Evolutionary conservation across 2,329 filamentous ascomycete genomes (phyloP), one percentile per base, ranked within the genome.

Genomic region (Pezicula carpinea): DNA sequence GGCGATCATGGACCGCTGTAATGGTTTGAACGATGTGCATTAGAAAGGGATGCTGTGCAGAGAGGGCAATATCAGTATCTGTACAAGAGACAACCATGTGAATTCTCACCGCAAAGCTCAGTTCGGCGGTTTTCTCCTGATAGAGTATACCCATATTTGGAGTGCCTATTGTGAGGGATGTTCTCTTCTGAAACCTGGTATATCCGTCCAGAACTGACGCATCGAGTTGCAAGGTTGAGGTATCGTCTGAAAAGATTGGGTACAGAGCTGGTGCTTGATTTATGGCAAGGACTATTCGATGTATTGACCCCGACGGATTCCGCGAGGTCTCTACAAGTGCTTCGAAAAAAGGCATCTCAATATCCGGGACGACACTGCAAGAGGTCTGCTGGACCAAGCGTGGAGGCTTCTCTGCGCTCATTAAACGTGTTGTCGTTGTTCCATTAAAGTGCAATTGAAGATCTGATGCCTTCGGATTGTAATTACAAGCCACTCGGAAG

Each of bases 1-100:
- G 64, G 5, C 72, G 67, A 50, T 80, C 76, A 52, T 83, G 78
- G 52, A 77, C 69, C 3, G 75, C 59, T 2, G 77, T 74, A 18
- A 81, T 55, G 17, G 73, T 68, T 23, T 80, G 64, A 15, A 79
- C 66, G 39, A 74, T 65, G 57, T 82, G 78, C 64, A 79, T 71
- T 5, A 82, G 64, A 39, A 61, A 50, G 17, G 48, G 42, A 46
- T 54, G 47, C 57, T 59, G 18, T 13, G 15, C 35, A 18, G n/a
- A 40, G 11, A 6, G 19, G 10, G 19, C 17, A 26, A 6, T 5
- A 26, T 23, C 11, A 15, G 22, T n/a, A 21, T 40, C 7, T 8
- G 14, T 40, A 7, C 6, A 8, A 35, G 8, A 35, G 18, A 35
- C 33, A 15, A 7, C 18, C 8, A 15, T 15, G 33, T 10, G n/a